Evolutionary conservation across 768 basidiomycete species (phyloP), one percentile per base, ranked within the genome.

Genomic region (Flagelloscypha sp.): DNA sequence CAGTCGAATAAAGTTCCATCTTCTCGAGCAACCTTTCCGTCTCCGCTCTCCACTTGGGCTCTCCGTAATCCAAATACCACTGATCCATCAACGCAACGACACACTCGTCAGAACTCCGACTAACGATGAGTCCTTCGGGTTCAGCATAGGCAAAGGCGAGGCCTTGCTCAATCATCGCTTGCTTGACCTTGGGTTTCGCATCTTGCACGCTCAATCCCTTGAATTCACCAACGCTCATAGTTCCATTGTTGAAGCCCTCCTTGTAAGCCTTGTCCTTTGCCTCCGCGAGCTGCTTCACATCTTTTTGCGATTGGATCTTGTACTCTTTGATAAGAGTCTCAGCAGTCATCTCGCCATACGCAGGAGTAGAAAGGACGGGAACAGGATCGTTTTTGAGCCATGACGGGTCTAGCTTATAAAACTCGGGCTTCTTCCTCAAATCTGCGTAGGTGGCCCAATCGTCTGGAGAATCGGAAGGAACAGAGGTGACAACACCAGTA

Each of bases 41-140:
- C 50, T 86, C 73, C 11, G 70, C 74, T 56, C 81, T 85, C 95
- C 95, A 99, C n/a, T 56, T 54, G 1, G 75, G 57, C 64, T 97
- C 90, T 48, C 94, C 95, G 49, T 97, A 99, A 58, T 98, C 90
- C 57, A 98, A 62, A 59, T 98, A 99, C 93, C 94, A 99, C 59
- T 99, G 95, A 55, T 99, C 95, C 77, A 92, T 93, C 46, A 99
- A 63, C 3, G 94, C 93, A 39, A 99, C 90, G 13, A 97, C 86
- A 63, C 95, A 99, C 60, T 97, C 94, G 52, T 99, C 95, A n/a
- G 74, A 78, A 57, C 84, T 89, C 28, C 94, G 71, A 29, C 83
- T 87, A 49, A 92, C 76, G 50, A 97, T 83, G 46, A 87, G 55
- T 37, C 84, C 84, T 58, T 98, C 93, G 1, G 94, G 94, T 59